phyloP scores from a whole-genome alignment of 345 rosid genomes.

The Linum trigynum region DNA sequence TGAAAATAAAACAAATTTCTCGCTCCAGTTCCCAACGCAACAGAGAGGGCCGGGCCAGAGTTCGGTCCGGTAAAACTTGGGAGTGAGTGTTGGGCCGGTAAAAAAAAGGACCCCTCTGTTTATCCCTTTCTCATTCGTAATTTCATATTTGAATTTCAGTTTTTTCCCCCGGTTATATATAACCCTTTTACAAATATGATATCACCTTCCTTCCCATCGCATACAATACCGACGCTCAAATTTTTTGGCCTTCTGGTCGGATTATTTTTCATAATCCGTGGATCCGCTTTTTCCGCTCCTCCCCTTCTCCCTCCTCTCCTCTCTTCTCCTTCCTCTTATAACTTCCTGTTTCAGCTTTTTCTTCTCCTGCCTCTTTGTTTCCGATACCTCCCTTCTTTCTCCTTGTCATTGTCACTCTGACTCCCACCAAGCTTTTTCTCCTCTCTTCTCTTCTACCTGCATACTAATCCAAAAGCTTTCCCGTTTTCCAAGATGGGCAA shows the following conservation, averaged over 20 bases:
- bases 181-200: not conserved
- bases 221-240: too few relatives aligned
- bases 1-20: too few relatives aligned
- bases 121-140: too few relatives aligned
- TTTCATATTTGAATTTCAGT: too few relatives aligned
- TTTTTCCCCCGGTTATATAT: not conserved
- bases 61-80: constrained; percentile 26
- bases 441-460: constrained; percentile 27
- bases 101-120: too few relatives aligned
- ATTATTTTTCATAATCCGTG: constrained; percentile 21
- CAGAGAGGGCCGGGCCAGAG: constrained; percentile 1
- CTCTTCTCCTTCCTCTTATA: not conserved
- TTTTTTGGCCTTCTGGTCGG: not conserved
- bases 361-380: constrained; percentile 4
- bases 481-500: constrained; percentile 43
- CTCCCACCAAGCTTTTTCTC: constrained; percentile 26
- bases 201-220: not conserved
- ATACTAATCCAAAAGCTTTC: constrained; percentile 2
- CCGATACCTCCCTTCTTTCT: not conserved
- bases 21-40: constrained; percentile 28
- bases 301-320: constrained; percentile 6
- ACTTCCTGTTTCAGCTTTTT: not conserved
- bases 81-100: constrained; percentile 25
- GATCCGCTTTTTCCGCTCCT: constrained; percentile 37
- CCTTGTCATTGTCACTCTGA: constrained; percentile 14